phyloP scores from a whole-genome alignment of 495 filamentous ascomycete species.

The Tuber microsphaerosporum region DNA sequence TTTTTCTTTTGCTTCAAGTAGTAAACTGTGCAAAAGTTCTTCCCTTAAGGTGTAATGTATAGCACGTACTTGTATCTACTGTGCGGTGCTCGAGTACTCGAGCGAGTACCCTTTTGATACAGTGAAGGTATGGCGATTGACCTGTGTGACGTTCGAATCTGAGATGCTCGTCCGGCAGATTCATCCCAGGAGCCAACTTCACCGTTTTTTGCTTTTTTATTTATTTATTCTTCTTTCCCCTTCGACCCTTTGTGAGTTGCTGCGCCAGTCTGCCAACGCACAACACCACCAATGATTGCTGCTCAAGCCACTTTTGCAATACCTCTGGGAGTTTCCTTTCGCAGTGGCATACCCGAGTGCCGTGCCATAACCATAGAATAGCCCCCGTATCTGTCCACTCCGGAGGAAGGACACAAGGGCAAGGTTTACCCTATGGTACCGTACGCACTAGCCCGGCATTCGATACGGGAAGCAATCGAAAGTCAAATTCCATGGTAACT shows the following conservation, averaged over 20 bases:
- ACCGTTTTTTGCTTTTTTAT: background rate
- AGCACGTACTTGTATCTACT: background rate
- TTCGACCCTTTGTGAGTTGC: background rate
- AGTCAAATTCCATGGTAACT: background rate
- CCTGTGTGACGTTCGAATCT: slow-evolving; percentile 31
- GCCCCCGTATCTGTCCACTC: background rate
- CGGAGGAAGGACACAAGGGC: background rate
- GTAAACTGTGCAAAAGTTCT: background rate
- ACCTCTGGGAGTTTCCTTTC: slow-evolving; percentile 14
- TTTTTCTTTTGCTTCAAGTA: slow-evolving; percentile 14
- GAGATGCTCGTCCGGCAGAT: slow-evolving; percentile 34
- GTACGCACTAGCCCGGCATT: slow-evolving; percentile 8
- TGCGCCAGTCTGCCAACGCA: slow-evolving; percentile 22
- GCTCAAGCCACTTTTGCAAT: slow-evolving; percentile 24
- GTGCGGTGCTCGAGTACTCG: background rate
- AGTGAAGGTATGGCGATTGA: slow-evolving; percentile 11
- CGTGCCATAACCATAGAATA: background rate
- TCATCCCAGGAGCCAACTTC: slow-evolving; percentile 17
- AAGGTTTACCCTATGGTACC: background rate
- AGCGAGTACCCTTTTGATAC: too few species aligned
- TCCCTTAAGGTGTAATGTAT: background rate
- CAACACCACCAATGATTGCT: slow-evolving; percentile 27
- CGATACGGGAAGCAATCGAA: slow-evolving; percentile 20
- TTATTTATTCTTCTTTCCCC: background rate
- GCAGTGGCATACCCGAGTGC: slow-evolving; percentile 7